A percentile compares a stretch with the other conserved stretches of the same genome.
Conservation (phyloP, 2,329 filamentous ascomycete species). For the Colletotrichum paranaense region DNA sequence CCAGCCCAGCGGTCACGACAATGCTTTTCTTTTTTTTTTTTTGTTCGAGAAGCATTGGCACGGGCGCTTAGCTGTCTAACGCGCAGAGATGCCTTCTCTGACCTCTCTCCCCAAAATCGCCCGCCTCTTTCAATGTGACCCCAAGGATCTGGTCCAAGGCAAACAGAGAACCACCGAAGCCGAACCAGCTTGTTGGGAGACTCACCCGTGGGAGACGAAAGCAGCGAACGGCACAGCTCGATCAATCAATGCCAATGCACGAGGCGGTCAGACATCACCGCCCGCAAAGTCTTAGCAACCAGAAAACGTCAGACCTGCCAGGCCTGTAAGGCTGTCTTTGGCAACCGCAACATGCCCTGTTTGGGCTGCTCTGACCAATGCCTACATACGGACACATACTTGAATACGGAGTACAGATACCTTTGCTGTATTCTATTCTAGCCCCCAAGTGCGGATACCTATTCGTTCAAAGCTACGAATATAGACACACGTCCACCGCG, state of each 20-base stretch:
- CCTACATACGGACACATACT: background rate
- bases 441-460: background rate
- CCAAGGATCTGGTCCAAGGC: conserved; percentile 8
- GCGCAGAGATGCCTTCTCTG: background rate
- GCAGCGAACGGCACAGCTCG: background rate
- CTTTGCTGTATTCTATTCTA: background rate
- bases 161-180: background rate
- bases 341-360: background rate
- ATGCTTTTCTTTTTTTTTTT: conserved; percentile 30
- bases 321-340: background rate
- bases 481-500: background rate
- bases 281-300: background rate
- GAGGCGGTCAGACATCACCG: conserved; percentile 23
- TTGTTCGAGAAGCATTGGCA: conserved; percentile 28
- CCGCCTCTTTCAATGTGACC: background rate
- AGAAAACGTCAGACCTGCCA: background rate
- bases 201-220: conserved; percentile 6
- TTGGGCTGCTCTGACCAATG: background rate
- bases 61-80: background rate
- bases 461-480: background rate
- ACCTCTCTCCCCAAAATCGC: background rate
- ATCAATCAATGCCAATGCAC: conserved; percentile 4
- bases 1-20: conserved; percentile 10
- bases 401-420: background rate
- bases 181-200: conserved; percentile 21